These are phyloP conservation scores for Groenewaldozyma tartarivorans DNA, from an alignment of 805 yeast species.

Conservation along the genomic window DNA sequence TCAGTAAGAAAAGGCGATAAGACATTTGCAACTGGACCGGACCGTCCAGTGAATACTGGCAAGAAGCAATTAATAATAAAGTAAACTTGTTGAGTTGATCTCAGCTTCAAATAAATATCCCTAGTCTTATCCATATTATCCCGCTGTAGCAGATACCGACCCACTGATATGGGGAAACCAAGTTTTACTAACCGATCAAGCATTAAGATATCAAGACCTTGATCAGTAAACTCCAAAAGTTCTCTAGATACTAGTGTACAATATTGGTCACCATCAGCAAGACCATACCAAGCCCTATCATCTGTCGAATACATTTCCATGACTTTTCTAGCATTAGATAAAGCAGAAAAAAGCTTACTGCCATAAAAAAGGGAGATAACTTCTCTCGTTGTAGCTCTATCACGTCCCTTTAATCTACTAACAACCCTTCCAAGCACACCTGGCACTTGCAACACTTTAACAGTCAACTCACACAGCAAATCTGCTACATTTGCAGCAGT, in stretches of 20 bases:
- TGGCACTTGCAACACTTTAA: slow-evolving; percentile 1
- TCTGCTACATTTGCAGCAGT: background rate
- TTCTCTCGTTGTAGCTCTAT: background rate
- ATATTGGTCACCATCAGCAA: slow-evolving; percentile 13
- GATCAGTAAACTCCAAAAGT: slow-evolving; percentile 1
- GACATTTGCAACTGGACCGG: slow-evolving; percentile 5
- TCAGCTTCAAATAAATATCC: slow-evolving; percentile 4
- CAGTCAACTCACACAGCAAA: slow-evolving; percentile 2
- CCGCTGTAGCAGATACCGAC: slow-evolving; percentile 6
- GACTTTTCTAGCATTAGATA: background rate
- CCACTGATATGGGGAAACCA: slow-evolving; percentile 16
- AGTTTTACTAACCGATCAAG: slow-evolving; percentile 18
- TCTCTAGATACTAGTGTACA: slow-evolving; percentile 18
- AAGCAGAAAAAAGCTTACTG: slow-evolving; percentile 3
- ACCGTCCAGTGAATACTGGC: slow-evolving; percentile 3
- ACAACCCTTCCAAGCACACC: background rate
- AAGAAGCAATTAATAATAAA: slow-evolving; percentile 9
- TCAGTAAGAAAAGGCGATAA: slow-evolving; percentile 9
- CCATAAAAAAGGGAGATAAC: slow-evolving; percentile 6
- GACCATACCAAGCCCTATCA: slow-evolving; percentile 11
- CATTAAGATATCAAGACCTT: slow-evolving; percentile 7
- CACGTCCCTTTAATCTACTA: background rate
- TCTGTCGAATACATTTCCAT: background rate
- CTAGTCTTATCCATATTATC: slow-evolving; percentile 4
- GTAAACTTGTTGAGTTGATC: slow-evolving; percentile 11